A percentile compares a stretch with the other conserved stretches of the same genome.
Evolutionary conservation across 192 early-diverging fungal genomes (phyloP).

Genomic region (Spinellus fusiger): DNA sequence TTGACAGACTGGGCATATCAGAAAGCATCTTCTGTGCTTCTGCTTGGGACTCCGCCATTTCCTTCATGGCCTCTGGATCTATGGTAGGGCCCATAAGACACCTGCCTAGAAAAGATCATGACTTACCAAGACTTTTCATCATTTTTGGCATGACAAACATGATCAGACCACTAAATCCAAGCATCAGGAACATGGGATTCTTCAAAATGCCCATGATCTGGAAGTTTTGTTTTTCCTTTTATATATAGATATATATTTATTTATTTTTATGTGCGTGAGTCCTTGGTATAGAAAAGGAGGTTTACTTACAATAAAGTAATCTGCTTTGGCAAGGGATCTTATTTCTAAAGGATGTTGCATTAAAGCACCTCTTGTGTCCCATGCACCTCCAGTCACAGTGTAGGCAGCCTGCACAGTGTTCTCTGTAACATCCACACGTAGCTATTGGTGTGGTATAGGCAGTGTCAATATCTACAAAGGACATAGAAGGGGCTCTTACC

Average conservation of each 20-base stretch:
- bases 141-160: conserved; percentile 53
- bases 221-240: conserved; percentile 48
- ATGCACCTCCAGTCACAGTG: conserved; percentile 39
- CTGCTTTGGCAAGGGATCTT: conserved; percentile 30
- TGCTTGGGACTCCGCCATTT: conserved; percentile 39
- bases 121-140: conserved; percentile 42
- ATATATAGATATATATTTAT: not conserved
- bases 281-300: too few relatives aligned
- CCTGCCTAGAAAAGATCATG: not conserved
- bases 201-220: conserved; percentile 44
- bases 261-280: not conserved
- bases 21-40: conserved; percentile 39
- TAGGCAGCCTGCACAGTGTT: conserved; percentile 29
- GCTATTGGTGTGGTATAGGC: conserved; percentile 16
- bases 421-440: conserved; percentile 40
- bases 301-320: conserved; percentile 45
- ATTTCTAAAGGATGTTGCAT: conserved; percentile 43
- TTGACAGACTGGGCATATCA: conserved; percentile 42
- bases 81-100: not conserved
- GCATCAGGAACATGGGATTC: conserved; percentile 58
- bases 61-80: conserved; percentile 45
- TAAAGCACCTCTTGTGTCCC: conserved; percentile 37
- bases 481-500: conserved; percentile 17
- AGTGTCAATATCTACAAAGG: not conserved
- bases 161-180: conserved; percentile 48